These are phyloP conservation scores for Trifolium subterraneum DNA, from an alignment of 306 rosid genomes.

Conservation along the genomic window DNA sequence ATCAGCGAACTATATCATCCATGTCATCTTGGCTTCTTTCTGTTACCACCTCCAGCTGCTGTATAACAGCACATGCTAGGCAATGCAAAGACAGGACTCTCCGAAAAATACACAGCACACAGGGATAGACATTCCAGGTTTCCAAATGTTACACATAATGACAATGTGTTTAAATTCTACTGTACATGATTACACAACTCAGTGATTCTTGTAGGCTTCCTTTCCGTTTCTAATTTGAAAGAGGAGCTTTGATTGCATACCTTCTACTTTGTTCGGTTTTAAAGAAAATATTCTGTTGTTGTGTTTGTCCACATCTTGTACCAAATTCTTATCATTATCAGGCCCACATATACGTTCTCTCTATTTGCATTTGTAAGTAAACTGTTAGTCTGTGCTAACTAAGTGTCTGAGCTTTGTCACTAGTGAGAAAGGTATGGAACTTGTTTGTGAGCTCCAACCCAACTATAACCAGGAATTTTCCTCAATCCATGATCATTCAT, in stretches of 20 bases:
- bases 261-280: background rate
- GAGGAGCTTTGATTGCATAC: constrained; percentile 22
- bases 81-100: too few species aligned
- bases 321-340: constrained; percentile 21
- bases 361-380: constrained; percentile 16
- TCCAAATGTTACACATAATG: background rate
- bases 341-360: too few species aligned
- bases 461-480: constrained; percentile 74
- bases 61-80: constrained; percentile 1
- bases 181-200: constrained; percentile 1
- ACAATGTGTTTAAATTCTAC: background rate
- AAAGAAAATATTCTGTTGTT: constrained; percentile 7
- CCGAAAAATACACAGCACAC: background rate
- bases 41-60: background rate
- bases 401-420: constrained; percentile 33
- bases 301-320: constrained; percentile 6
- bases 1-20: background rate
- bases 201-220: constrained; percentile 10
- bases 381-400: constrained; percentile 14
- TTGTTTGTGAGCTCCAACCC: constrained; percentile 58
- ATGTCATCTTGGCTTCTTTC: background rate
- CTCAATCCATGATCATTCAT: constrained; percentile 52
- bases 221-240: background rate
- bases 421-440: background rate
- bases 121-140: background rate